These are phyloP conservation scores for Pistacia integerrima DNA, from an alignment of 345 rosid genomes.

Conservation along the genomic window DNA sequence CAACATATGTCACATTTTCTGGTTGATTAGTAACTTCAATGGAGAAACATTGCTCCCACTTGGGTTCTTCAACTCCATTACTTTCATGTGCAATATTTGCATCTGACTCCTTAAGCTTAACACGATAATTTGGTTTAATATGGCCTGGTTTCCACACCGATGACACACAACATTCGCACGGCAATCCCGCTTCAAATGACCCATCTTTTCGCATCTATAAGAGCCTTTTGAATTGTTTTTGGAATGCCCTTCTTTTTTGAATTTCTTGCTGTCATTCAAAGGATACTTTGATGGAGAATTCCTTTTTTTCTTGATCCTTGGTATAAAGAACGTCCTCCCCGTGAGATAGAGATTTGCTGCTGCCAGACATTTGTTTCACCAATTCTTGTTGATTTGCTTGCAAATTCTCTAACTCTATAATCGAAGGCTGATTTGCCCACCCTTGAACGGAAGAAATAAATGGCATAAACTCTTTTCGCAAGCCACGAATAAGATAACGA, in stretches of 20 bases:
- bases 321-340: conserved; percentile 4
- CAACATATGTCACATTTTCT: background rate
- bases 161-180: background rate
- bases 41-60: conserved; percentile 12
- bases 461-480: conserved; percentile 7
- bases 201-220: conserved; percentile 2
- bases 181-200: background rate
- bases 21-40: background rate
- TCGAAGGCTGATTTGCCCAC: conserved; percentile 11
- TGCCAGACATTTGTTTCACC: background rate
- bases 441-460: conserved; percentile 14
- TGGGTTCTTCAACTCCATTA: background rate
- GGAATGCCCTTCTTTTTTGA: too few species aligned
- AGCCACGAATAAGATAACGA: conserved; percentile 14
- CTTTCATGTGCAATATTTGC: conserved; percentile 6
- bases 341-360: background rate
- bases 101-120: background rate
- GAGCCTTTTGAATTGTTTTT: background rate
- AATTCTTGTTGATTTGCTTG: conserved; percentile 13
- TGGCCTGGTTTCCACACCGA: background rate
- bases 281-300: background rate
- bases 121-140: conserved; percentile 10
- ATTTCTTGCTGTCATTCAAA: background rate
- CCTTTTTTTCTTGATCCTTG: background rate
- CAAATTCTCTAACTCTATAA: conserved; percentile 15